Conservation (phyloP, 1,139 yeast species). For the Saccharomyces hybrid region DNA sequence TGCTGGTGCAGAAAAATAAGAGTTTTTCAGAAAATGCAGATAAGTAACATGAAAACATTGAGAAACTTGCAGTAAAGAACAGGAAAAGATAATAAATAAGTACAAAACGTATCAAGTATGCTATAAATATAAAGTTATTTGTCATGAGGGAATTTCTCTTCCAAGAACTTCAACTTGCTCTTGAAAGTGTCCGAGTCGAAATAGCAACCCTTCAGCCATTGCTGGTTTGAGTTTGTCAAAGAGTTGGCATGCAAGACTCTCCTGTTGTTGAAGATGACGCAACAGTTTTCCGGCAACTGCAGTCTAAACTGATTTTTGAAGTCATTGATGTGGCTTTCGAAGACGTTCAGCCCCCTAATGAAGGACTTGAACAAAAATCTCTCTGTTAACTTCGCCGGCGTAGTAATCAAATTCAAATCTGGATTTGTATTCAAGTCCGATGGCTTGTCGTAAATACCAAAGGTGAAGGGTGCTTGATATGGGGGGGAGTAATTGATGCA, state of each 20-base stretch:
- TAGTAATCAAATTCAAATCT: conserved; percentile 16
- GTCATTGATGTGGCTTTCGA: conserved; percentile 53
- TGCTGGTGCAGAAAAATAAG: no score
- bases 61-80: not conserved
- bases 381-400: conserved; percentile 33
- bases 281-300: conserved; percentile 54
- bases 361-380: conserved; percentile 44
- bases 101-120: no score
- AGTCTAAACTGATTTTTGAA: conserved; percentile 50
- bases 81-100: not conserved
- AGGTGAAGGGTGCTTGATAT: conserved; percentile 73
- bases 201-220: conserved; percentile 74
- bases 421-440: conserved; percentile 16
- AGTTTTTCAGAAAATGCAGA: no score
- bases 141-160: conserved; percentile 13
- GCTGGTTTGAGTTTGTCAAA: conserved; percentile 47
- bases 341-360: conserved; percentile 49
- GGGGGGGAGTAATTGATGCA: conserved; percentile 77
- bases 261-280: conserved; percentile 69
- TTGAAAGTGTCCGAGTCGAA: conserved; percentile 65
- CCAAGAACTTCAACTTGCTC: conserved; percentile 45
- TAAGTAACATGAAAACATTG: no score
- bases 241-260: conserved; percentile 65
- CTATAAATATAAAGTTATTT: no score
- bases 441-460: conserved; percentile 38